Conservation (phyloP, 73 alveolate species). For the Durusdinium trenchii region DNA sequence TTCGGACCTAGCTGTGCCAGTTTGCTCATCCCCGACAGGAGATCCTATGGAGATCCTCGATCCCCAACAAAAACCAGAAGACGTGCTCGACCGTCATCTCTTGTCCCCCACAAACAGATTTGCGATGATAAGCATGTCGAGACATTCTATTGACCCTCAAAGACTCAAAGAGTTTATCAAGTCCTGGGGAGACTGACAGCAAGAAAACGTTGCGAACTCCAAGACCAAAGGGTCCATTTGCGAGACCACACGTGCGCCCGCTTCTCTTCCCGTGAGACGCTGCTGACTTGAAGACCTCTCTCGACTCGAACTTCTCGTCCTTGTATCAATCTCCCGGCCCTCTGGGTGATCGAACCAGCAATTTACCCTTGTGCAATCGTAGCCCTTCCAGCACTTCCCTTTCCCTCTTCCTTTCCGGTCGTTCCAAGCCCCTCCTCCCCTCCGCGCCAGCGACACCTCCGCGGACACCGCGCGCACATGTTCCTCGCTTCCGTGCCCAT, state of each 20-base stretch:
- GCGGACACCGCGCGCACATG: not conserved
- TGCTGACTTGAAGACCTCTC: too few relatives aligned
- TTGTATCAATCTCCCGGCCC: not conserved
- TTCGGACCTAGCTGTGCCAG: too few relatives aligned
- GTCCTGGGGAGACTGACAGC: too few relatives aligned
- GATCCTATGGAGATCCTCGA: too few relatives aligned
- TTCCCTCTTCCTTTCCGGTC: not conserved
- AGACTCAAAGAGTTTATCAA: too few relatives aligned
- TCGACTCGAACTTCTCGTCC: too few relatives aligned
- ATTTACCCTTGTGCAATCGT: not conserved
- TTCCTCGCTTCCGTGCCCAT: not conserved
- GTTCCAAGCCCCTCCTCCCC: not conserved
- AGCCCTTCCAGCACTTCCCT: not conserved
- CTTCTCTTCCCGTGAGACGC: too few relatives aligned
- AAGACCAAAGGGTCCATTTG: not conserved
- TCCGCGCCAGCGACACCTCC: not conserved
- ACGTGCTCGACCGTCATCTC: too few relatives aligned
- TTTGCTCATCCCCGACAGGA: too few relatives aligned
- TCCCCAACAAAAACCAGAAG: too few relatives aligned
- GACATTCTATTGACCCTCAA: not conserved
- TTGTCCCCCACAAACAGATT: not conserved
- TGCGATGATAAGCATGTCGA: not conserved
- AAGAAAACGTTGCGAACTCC: too few relatives aligned
- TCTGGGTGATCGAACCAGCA: constrained; percentile 4
- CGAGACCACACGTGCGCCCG: too few relatives aligned